A percentile compares a stretch with the other conserved stretches of the same genome.
Evolutionary conservation across 2,329 filamentous ascomycete species (phyloP).

Genomic region (Fusarium beomiforme): DNA sequence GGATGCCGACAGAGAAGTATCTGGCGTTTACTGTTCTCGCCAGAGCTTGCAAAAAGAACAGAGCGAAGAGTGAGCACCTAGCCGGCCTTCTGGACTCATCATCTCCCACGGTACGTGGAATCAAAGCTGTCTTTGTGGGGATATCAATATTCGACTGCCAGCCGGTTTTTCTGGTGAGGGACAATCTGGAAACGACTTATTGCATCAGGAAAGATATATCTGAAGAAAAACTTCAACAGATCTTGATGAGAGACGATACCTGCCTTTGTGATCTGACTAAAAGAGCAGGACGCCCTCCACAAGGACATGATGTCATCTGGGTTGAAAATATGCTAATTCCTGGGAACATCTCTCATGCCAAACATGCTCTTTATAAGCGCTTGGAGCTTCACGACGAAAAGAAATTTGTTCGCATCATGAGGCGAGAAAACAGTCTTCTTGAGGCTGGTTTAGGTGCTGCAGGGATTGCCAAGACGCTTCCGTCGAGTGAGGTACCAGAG

Average conservation of each 20-base stretch:
- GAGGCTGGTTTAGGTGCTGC: neutral
- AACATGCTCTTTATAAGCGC: accelerated
- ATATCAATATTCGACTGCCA: neutral
- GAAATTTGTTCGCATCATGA: accelerated
- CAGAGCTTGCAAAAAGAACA: accelerated
- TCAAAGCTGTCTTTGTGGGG: no score
- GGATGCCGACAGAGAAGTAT: neutral
- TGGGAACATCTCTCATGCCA: neutral
- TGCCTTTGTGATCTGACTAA: no score
- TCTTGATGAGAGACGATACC: no score
- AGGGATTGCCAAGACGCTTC: neutral
- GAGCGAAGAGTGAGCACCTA: no score
- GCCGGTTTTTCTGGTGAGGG: neutral
- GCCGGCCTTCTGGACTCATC: no score
- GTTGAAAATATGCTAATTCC: neutral
- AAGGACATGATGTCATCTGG: no score
- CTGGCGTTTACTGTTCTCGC: neutral
- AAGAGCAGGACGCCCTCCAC: no score
- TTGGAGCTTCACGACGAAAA: accelerated
- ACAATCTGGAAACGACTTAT: no score
- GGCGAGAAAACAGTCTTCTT: neutral
- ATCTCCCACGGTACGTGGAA: no score
- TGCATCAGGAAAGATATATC: no score
- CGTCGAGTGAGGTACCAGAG: accelerated
- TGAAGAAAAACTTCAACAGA: no score